Evolutionary conservation across 768 basidiomycete species (phyloP).

Genomic region (Gautieria morchelliformis): DNA sequence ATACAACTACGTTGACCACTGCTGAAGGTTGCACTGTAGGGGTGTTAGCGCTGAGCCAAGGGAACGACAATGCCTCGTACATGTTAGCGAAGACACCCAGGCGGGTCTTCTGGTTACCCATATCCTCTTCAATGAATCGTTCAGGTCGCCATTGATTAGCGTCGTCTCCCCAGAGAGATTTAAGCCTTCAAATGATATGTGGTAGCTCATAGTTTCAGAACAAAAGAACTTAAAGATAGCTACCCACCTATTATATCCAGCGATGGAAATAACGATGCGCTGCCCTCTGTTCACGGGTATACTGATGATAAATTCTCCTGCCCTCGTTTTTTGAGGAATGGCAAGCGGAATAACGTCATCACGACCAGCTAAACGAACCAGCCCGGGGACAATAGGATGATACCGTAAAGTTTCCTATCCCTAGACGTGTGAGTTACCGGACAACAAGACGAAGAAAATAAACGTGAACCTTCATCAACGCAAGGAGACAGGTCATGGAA

Average conservation of each 20-base stretch:
- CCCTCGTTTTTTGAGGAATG: conserved; percentile 18
- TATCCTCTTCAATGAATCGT: conserved; percentile 15
- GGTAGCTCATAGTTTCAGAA: conserved; percentile 27
- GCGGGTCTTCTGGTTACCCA: conserved; percentile 13
- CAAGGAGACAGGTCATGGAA: too few relatives aligned
- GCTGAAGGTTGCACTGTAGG: background rate
- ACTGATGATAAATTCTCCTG: conserved; percentile 14
- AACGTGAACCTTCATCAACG: too few relatives aligned
- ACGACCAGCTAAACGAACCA: conserved; percentile 16
- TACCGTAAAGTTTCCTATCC: conserved; percentile 21
- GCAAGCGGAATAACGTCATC: conserved; percentile 27
- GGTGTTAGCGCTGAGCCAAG: background rate
- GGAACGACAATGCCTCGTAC: conserved; percentile 1
- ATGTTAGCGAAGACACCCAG: conserved; percentile 14
- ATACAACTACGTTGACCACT: too few relatives aligned
- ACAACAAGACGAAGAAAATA: conserved; percentile 12
- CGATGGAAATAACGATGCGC: conserved; percentile 13
- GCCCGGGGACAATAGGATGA: conserved; percentile 22
- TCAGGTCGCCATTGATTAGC: conserved; percentile 21
- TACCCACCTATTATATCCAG: too few relatives aligned
- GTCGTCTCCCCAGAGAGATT: too few relatives aligned
- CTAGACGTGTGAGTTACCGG: background rate
- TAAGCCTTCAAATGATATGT: too few relatives aligned
- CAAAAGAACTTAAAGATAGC: conserved; percentile 8
- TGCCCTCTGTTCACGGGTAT: conserved; percentile 16